Evolutionary conservation across 805 yeast genomes (phyloP).

Genomic region (Hanseniaspora clermontiae): DNA sequence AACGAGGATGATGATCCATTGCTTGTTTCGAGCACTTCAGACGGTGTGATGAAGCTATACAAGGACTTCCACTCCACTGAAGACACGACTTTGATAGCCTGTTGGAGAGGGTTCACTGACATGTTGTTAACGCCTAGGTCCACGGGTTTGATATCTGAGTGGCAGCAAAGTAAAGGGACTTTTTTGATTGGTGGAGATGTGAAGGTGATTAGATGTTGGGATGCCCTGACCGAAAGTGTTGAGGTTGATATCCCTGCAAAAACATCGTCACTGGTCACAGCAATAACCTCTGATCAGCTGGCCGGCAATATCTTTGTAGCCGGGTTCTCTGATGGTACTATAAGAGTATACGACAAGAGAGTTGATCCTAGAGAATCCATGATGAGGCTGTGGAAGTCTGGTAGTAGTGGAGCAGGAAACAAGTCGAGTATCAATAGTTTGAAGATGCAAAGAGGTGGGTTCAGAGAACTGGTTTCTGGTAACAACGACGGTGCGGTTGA

Average conservation of each 20-base stretch:
- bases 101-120: conserved; percentile 91
- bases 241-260: conserved; percentile 81
- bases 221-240: conserved; percentile 85
- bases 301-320: conserved; percentile 83
- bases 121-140: conserved; percentile 67
- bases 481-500: conserved; percentile 69
- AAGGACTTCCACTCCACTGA: conserved; percentile 53
- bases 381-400: conserved; percentile 68
- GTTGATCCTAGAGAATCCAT: conserved; percentile 72
- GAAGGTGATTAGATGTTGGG: conserved; percentile 85
- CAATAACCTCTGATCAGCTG: conserved; percentile 87
- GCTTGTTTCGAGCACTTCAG: conserved; percentile 77
- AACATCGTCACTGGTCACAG: conserved; percentile 75
- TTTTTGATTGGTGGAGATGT: conserved; percentile 89
- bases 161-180: conserved; percentile 95
- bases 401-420: conserved; percentile 22
- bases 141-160: conserved; percentile 75
- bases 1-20: conserved; percentile 89
- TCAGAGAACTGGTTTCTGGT: conserved; percentile 77
- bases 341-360: conserved; percentile 84
- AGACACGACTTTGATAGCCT: conserved; percentile 52
- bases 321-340: conserved; percentile 82
- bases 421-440: conserved; percentile 55
- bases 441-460: conserved; percentile 95
- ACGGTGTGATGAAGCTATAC: conserved; percentile 83